A percentile compares a stretch with the other conserved stretches of the same genome.
phyloP scores from a whole-genome alignment of 1,284 basidiomycete species.

The Cryptococcus sp. region DNA sequence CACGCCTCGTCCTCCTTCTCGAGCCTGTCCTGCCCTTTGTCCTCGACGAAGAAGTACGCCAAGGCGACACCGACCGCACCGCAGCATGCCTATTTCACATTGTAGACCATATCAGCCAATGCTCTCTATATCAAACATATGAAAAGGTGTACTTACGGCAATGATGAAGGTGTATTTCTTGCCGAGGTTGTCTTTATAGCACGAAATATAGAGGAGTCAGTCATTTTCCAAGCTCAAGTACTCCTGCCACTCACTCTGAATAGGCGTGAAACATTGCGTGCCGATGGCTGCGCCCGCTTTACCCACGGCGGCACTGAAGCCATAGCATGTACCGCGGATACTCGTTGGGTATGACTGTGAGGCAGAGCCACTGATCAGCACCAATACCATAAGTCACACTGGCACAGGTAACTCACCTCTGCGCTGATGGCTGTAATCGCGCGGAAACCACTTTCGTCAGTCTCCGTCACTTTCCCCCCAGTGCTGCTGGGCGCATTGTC shows the following conservation, averaged over 20 bases:
- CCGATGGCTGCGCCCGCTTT: conserved; percentile 76
- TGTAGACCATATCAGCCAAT: not conserved
- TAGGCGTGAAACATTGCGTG: conserved; percentile 73
- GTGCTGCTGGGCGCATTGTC: too few species aligned
- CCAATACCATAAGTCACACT: too few species aligned
- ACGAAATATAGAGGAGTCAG: not conserved
- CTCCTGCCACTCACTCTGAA: conserved; percentile 56
- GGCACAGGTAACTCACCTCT: conserved; percentile 58
- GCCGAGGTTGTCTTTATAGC: conserved; percentile 28
- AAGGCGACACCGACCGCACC: conserved; percentile 44
- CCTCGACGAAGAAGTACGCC: conserved; percentile 50
- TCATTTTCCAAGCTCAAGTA: not conserved
- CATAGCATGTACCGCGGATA: conserved; percentile 69
- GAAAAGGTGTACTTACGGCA: conserved; percentile 16
- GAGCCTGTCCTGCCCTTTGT: conserved; percentile 49
- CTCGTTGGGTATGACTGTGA: conserved; percentile 65
- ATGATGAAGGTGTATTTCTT: conserved; percentile 45
- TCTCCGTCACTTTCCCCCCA: too few species aligned
- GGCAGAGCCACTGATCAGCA: conserved; percentile 7
- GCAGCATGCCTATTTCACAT: conserved; percentile 23
- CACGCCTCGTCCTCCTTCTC: conserved; percentile 50
- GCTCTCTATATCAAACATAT: not conserved
- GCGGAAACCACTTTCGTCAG: too few species aligned
- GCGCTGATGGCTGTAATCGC: conserved; percentile 51
- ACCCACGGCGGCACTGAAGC: conserved; percentile 65